phyloP scores from a whole-genome alignment of 2,329 filamentous ascomycete species.

The Cucurbitaria berberidis region DNA sequence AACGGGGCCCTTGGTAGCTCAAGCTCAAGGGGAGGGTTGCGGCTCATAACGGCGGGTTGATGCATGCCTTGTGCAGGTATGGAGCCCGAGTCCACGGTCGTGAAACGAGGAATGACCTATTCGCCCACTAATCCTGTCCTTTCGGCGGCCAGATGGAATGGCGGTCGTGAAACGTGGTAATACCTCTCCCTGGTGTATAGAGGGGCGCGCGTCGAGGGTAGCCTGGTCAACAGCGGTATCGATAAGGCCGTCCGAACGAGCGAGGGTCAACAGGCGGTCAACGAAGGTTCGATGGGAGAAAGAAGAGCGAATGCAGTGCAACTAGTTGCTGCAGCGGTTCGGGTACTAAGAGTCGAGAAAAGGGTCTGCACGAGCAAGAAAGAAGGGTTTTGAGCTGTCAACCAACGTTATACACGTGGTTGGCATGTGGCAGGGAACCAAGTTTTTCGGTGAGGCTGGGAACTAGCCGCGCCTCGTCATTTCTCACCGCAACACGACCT shows the following conservation, averaged over 20 bases:
- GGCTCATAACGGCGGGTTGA: conserved; percentile 29
- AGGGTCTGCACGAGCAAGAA: conserved; percentile 20
- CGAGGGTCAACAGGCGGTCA: conserved; percentile 18
- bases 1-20: conserved; percentile 35
- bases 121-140: conserved; percentile 21
- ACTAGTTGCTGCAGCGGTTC: conserved; percentile 12
- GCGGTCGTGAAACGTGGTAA: conserved; percentile 37
- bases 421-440: conserved; percentile 27
- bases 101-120: conserved; percentile 30
- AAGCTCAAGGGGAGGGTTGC: conserved; percentile 21
- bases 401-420: conserved; percentile 19
- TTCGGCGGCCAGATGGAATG: conserved; percentile 27
- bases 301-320: conserved; percentile 18
- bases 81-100: conserved; percentile 12
- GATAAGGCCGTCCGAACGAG: conserved; percentile 16
- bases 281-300: conserved; percentile 14
- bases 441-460: conserved; percentile 29
- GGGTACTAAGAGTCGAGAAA: conserved; percentile 7
- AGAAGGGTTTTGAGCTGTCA: conserved; percentile 20
- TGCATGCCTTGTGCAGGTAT: conserved; percentile 18
- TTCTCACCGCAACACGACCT: conserved; percentile 33
- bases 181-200: conserved; percentile 13
- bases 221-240: conserved; percentile 21
- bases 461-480: conserved; percentile 24
- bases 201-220: conserved; percentile 11